Base-by-base conservation (phyloP, 2,329 filamentous ascomycete genomes). In the Capronia americana region DNA sequence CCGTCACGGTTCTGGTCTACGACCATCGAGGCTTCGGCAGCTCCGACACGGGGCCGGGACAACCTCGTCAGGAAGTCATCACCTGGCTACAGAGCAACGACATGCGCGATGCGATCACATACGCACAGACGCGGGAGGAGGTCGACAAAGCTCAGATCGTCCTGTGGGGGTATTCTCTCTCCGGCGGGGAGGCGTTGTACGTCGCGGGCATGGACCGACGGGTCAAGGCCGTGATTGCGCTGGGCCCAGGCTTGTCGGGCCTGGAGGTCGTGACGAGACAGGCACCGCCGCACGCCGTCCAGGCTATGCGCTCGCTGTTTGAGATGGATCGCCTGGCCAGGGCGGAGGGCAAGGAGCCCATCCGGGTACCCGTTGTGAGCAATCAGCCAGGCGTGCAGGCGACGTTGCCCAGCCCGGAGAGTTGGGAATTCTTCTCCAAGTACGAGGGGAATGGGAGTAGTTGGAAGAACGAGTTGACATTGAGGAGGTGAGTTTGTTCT, bases 401-500 rank as follows among this genome's bases (percentile, higher is more conserved):
- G 17, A 73, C 74, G 3, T 61, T 80, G 14, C 75, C 77, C 8
- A 76, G 74, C 17, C 65, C 73, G 17, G 78, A 80, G 51, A 75
- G 72, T 48, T 76, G 72, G 54, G 61, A 66, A 5, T 79, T 76
- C 68, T 79, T 79, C 63, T 63, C 66, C 8, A 67, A 60, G 8
- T 79, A 75, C 75, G 69, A 58, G 34, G 71, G 73, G 57, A 76
- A 77, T 61, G 75, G 74, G 65, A 67, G 46, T 17, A 65, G 57
- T 7, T 80, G 79, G 79, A 76, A 77, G 69, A 80, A 80, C 53
- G 75, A 79, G 56, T 71, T 79, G 10, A 80, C 78, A 0, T 41
- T 80, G 7, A 73, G 73, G 59, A 76, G 70, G 69, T 70, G 56
- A 65, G 57, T 61, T 53, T 55, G 14, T 56, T 26, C 30, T 20